phyloP scores from a whole-genome alignment of 805 yeast genomes.

The Candida verbasci region DNA sequence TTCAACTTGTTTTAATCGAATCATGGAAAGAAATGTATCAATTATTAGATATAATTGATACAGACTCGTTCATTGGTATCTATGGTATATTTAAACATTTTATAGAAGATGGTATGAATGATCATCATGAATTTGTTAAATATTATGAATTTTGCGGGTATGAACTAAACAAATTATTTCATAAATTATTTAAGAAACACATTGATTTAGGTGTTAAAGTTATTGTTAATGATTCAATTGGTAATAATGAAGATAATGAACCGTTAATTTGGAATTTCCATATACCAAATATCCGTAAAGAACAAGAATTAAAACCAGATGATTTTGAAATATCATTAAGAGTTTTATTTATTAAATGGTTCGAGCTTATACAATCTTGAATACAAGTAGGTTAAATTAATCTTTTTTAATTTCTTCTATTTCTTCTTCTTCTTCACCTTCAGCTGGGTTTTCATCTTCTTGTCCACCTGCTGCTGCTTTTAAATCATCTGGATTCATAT shows the following conservation, averaged over 20 bases:
- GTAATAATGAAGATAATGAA: neutral
- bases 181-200: conserved; percentile 3
- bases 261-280: conserved; percentile 4
- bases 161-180: conserved; percentile 6
- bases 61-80: conserved; percentile 1
- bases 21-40: conserved; percentile 8
- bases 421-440: conserved; percentile 19
- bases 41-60: neutral
- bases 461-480: conserved; percentile 16
- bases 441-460: too few species aligned
- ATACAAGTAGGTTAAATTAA: conserved; percentile 1
- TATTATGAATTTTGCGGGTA: conserved; percentile 1
- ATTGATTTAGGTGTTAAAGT: neutral
- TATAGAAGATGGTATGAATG: conserved; percentile 4
- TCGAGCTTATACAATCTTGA: neutral
- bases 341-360: conserved; percentile 8
- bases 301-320: neutral
- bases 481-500: conserved; percentile 17
- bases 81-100: conserved; percentile 8
- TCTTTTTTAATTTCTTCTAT: conserved; percentile 15
- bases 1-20: conserved; percentile 8
- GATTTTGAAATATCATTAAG: neutral
- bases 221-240: conserved; percentile 5
- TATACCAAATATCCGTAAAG: conserved; percentile 3
- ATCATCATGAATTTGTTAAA: neutral